Evolutionary conservation across 345 rosid species (phyloP).

Genomic region (Balakata baccata): DNA sequence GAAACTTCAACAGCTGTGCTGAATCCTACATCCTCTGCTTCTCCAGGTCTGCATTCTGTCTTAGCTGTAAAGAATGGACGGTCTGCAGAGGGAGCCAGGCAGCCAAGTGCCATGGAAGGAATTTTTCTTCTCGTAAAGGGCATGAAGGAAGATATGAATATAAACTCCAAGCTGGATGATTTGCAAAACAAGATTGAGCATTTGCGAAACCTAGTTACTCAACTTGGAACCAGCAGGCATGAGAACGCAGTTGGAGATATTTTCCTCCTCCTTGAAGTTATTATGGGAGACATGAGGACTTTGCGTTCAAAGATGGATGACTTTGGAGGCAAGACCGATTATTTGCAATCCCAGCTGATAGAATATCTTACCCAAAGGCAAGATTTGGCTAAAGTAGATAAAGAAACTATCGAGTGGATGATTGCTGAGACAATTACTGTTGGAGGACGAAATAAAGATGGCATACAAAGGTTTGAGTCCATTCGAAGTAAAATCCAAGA

Average conservation of each 20-base stretch:
- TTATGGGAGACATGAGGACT: conserved; percentile 6
- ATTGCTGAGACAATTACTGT: background rate
- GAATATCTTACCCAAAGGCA: background rate
- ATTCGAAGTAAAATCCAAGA: conserved; percentile 11
- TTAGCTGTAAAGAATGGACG: background rate
- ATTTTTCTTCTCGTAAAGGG: background rate
- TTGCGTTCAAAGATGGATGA: conserved; percentile 7
- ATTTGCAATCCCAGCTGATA: background rate
- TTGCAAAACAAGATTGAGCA: background rate
- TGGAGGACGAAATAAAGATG: background rate
- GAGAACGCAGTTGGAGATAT: background rate
- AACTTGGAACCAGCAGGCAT: background rate
- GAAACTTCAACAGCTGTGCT: background rate
- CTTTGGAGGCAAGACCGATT: background rate
- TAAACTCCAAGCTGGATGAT: background rate
- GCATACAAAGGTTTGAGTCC: background rate
- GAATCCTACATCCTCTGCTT: background rate
- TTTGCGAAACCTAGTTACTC: background rate
- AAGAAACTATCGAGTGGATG: conserved; percentile 3
- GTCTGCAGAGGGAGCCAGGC: background rate
- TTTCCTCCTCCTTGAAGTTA: conserved; percentile 3
- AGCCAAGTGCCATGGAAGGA: background rate
- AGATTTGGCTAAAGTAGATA: background rate
- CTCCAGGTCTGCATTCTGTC: background rate
- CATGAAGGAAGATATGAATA: conserved; percentile 6